These are phyloP conservation scores for Phylloporus sp. DNA, from an alignment of 768 basidiomycete genomes.

Conservation along the genomic window DNA sequence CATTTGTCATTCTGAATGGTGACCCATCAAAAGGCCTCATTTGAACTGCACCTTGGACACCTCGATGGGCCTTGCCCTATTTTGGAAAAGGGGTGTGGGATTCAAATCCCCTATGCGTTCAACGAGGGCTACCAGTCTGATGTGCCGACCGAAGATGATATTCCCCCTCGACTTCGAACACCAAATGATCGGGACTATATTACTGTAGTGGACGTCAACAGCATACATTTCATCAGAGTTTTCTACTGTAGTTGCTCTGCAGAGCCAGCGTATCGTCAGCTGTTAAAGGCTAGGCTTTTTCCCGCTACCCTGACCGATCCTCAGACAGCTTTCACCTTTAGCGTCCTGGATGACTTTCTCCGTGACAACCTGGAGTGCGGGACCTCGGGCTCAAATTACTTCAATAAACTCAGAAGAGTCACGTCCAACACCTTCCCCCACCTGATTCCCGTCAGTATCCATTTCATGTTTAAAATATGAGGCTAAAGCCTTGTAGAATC, in stretches of 20 bases:
- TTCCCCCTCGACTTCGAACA: background rate
- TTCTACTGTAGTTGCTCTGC: background rate
- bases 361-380: constrained; percentile 19
- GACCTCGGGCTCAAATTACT: constrained; percentile 1
- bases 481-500: constrained; percentile 1
- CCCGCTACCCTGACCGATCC: background rate
- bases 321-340: constrained; percentile 8
- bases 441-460: background rate
- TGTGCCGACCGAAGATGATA: background rate
- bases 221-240: background rate
- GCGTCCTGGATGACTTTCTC: constrained; percentile 16
- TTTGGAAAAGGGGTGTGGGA: too few species aligned
- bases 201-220: background rate
- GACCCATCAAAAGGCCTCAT: too few species aligned
- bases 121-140: background rate
- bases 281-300: background rate
- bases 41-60: background rate
- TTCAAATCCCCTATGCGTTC: background rate
- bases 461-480: background rate
- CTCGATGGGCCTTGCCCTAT: background rate
- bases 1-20: too few species aligned
- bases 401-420: background rate
- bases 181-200: background rate
- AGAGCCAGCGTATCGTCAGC: background rate
- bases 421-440: constrained; percentile 6